Evolutionary conservation across 2,329 filamentous ascomycete species (phyloP), one percentile per base, ranked within the genome.

Genomic region (Cryoendolithus antarcticus): DNA sequence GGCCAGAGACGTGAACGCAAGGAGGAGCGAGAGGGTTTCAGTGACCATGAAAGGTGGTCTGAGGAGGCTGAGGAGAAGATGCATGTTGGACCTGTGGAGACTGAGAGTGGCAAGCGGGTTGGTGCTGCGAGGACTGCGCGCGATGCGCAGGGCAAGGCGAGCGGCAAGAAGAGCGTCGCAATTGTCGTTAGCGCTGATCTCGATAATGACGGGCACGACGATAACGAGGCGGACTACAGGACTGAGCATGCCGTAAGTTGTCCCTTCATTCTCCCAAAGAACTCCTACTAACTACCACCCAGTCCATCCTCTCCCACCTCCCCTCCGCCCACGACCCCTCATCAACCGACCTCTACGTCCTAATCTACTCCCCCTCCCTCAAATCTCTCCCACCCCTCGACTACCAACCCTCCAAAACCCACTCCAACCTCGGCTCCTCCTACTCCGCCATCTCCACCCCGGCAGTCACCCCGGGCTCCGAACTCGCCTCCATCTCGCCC

Each of bases 1-100:
- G 41, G 32, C 39, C 39, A 33, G 9, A 44, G 48, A 24, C 42
- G 44, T 11, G 43, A 39, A n/a, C 42, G 44, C 27, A 28, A 43
- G 15, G 48, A 53, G 9, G 50, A 54, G 10, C 31, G 46, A 6
- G 53, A 59, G 13, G 56, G 55, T 7, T 63, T 62, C 40, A 61
- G 57, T 47, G 89, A 95, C 59, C 85, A 91, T 62, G 82, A 85
- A 57, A 78, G 85, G 38, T 95, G 89, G 89, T 86, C 82, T 9
- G 86, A 95, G 60, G 88, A 95, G 63, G 84, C 81, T 13, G 80
- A 84, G 51, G 72, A 81, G 35, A 76, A 81, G 49, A 44, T 44
- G 35, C 44, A 46, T 38, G 47, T 43, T 39, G 41, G 43, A 9
- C 38, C 19, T n/a, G 48, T 51, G 9, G 50, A 55, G 40, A 40